These are phyloP conservation scores for Rhinocladiella mackenziei DNA, from an alignment of 2,329 filamentous ascomycete species.

Conservation along the genomic window DNA sequence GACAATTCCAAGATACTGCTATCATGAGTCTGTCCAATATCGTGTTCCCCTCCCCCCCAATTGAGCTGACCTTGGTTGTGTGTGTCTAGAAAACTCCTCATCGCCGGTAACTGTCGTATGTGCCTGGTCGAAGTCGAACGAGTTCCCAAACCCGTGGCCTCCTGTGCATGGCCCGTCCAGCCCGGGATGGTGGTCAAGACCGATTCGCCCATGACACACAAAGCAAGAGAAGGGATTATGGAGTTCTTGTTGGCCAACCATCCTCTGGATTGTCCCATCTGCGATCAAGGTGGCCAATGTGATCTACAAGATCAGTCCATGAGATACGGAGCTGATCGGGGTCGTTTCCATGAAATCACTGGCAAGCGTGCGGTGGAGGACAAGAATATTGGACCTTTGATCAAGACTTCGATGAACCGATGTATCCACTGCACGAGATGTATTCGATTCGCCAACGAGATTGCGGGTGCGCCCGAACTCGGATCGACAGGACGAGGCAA, in stretches of 20 bases:
- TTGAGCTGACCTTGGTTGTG: background rate
- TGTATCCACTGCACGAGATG: constrained; percentile 99
- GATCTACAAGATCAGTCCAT: constrained; percentile 99
- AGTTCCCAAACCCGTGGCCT: constrained; percentile 94
- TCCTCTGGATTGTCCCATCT: constrained; percentile 92
- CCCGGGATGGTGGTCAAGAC: constrained; percentile 99
- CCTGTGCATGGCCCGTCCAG: constrained; percentile 97
- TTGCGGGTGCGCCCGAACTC: constrained; percentile 92
- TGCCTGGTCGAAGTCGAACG: constrained; percentile 97
- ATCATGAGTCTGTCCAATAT: constrained; percentile 73
- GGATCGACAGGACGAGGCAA: constrained; percentile 94
- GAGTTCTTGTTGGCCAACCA: constrained; percentile 97
- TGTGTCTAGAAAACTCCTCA: constrained; percentile 77
- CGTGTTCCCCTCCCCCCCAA: constrained; percentile 3
- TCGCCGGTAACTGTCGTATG: constrained; percentile 99
- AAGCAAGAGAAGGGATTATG: constrained; percentile 98
- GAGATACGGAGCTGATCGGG: constrained; percentile 93
- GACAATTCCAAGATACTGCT: constrained; percentile 94
- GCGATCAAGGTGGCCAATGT: constrained; percentile 98
- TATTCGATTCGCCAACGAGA: constrained; percentile 94
- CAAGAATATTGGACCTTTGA: constrained; percentile 96
- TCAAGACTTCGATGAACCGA: constrained; percentile 99
- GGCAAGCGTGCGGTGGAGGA: constrained; percentile 98
- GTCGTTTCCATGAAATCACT: constrained; percentile 90
- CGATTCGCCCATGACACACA: constrained; percentile 91